A percentile compares a stretch with the other conserved stretches of the same genome.
These are phyloP conservation scores for Plantago ovata DNA, from an alignment of 257 asterid species.

Conservation along the genomic window DNA sequence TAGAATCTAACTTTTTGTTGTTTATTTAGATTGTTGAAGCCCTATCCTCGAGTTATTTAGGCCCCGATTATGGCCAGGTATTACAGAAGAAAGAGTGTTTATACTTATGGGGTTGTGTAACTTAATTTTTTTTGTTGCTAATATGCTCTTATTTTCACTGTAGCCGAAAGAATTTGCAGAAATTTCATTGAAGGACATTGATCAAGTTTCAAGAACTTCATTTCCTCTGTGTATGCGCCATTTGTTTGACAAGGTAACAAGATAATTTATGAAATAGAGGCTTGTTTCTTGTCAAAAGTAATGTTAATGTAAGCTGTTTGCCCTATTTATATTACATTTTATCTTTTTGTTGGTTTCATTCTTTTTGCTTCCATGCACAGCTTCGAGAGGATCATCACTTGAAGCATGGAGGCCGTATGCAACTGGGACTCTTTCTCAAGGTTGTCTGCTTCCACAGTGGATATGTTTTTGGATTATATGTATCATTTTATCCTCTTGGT, in stretches of 20 bases:
- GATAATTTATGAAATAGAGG: constrained; percentile 15
- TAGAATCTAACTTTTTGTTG: constrained; percentile 32
- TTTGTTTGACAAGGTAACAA: constrained; percentile 77
- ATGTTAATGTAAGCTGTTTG: not conserved
- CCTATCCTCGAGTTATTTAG: constrained; percentile 81
- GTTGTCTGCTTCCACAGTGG: constrained; percentile 31
- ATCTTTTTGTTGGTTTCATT: not conserved
- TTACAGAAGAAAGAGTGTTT: constrained; percentile 9
- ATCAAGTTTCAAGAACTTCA: constrained; percentile 80
- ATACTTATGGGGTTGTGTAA: constrained; percentile 11
- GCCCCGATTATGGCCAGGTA: constrained; percentile 97
- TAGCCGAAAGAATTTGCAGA: constrained; percentile 73
- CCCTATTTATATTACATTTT: not conserved
- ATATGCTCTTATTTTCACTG: constrained; percentile 28
- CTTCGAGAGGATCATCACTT: constrained; percentile 97
- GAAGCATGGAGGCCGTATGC: constrained; percentile 98
- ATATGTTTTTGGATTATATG: not conserved
- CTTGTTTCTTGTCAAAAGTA: constrained; percentile 12
- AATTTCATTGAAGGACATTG: constrained; percentile 78
- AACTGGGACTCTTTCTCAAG: constrained; percentile 93
- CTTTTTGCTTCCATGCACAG: constrained; percentile 37
- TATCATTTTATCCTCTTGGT: not conserved
- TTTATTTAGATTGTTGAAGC: constrained; percentile 74
- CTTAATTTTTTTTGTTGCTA: constrained; percentile 14
- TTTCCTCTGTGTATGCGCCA: constrained; percentile 99